A percentile compares a stretch with the other conserved stretches of the same genome.
phyloP scores from a whole-genome alignment of 257 asterid genomes.

The Agastache rugosa region DNA sequence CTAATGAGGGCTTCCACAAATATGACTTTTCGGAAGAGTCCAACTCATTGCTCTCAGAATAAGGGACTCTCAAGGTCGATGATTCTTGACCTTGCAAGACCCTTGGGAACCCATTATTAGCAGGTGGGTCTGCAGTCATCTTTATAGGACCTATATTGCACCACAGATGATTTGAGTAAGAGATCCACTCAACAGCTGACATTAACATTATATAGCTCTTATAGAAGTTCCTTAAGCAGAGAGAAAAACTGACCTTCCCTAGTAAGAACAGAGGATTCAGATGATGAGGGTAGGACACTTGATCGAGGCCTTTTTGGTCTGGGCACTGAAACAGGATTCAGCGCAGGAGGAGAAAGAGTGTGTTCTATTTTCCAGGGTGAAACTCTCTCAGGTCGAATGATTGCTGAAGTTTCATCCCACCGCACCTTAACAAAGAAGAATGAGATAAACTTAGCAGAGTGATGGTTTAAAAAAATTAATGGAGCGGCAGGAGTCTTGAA shows the following conservation, averaged over 20 bases:
- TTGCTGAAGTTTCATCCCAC: constrained; percentile 93
- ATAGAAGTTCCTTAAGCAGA: constrained; percentile 24
- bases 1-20: constrained; percentile 59
- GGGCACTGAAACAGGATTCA: constrained; percentile 81
- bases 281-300: constrained; percentile 66
- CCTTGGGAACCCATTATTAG: constrained; percentile 69
- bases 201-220: constrained; percentile 13
- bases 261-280: constrained; percentile 84
- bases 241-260: constrained; percentile 66
- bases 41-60: constrained; percentile 73
- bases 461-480: constrained; percentile 12
- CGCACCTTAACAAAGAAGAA: constrained; percentile 64
- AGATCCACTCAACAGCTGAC: constrained; percentile 12
- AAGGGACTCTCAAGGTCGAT: constrained; percentile 73
- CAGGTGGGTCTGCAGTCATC: constrained; percentile 69
- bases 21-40: constrained; percentile 69
- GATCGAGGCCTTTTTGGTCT: constrained; percentile 87
- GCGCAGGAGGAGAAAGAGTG: constrained; percentile 81
- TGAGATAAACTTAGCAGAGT: constrained; percentile 20
- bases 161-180: constrained; percentile 10
- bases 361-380: constrained; percentile 98
- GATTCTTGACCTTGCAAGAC: constrained; percentile 97
- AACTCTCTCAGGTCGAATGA: constrained; percentile 90
- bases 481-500: background rate
- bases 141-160: constrained; percentile 63